Base-by-base conservation (phyloP, 1,284 basidiomycete genomes). In the Microbotryum violaceum region DNA sequence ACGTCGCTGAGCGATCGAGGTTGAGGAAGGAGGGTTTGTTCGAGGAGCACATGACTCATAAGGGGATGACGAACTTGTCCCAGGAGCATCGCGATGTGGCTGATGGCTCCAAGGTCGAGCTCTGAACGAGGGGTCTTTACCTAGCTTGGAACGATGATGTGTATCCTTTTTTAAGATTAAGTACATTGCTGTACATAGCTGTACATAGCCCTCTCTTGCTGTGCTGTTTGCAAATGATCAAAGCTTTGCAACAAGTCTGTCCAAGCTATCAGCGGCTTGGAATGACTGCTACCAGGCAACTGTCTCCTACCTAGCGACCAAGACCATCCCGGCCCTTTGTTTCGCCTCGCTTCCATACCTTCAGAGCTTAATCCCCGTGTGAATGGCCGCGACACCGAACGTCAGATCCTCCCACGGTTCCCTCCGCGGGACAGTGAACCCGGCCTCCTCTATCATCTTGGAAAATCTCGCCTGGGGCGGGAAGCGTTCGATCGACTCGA, bases 401-500 rank as follows among this genome's bases (percentile, higher is more conserved):
- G 73, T 74, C 58, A 74, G 59, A 56, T 71, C 59, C 57, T 73
- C 72, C 62, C 63, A 73, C 37, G 57, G 57, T 54, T 73, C 67
- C 12, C 63, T 58, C 25, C 56, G 57, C 10, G 69, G 63, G 2
- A 71, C 62, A 23, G 72, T 72, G 69, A 78, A 78, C 20, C 77
- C 77, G 0, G 77, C 77, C 9, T 75, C 67, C 31, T 67, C 65
- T 64, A 78, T 76, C 92, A 98, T 89, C 72, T 84, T 78, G 16
- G 92, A 88, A 77, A 98, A 98, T 57, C 91, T 85, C 27, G 84
- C 79, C 76, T 97, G 94, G 23, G 84, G 80, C 42, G 94, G 94
- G 81, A 98, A 98, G 69, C 84, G 84, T 61, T 92, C 88, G 72
- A 98, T 98, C 45, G 92, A 97, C 77, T 98, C 96, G 56, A 98